Evolutionary conservation across 805 yeast species (phyloP).

Genomic region (Blastobotrys peoriensis): DNA sequence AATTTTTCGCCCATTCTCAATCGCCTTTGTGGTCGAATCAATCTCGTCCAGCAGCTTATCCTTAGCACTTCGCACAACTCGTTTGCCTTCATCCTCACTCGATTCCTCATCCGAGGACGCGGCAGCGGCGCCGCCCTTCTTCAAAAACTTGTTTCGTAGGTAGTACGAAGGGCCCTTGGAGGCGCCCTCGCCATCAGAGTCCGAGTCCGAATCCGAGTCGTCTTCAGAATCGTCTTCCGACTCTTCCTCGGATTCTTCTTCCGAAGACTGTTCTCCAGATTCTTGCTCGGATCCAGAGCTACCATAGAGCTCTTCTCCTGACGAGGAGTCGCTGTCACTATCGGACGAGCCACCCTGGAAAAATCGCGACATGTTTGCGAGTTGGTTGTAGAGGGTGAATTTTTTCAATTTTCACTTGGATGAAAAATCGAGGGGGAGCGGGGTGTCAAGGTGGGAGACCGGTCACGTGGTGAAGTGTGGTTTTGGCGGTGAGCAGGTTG

Average conservation of each 20-base stretch:
- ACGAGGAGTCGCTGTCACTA: conserved; percentile 53
- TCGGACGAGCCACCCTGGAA: conserved; percentile 55
- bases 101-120: conserved; percentile 51
- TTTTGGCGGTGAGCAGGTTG: no score
- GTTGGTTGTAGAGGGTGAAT: background rate
- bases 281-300: conserved; percentile 38
- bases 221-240: conserved; percentile 44
- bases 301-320: conserved; percentile 50
- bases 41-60: conserved; percentile 90
- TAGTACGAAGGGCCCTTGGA: conserved; percentile 31
- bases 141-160: conserved; percentile 31
- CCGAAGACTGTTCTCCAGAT: conserved; percentile 33
- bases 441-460: background rate
- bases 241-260: conserved; percentile 37
- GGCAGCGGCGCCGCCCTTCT: conserved; percentile 35
- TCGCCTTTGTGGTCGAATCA: conserved; percentile 54
- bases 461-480: no score
- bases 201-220: conserved; percentile 28
- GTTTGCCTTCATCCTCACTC: conserved; percentile 63
- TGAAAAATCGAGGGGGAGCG: no score
- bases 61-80: conserved; percentile 87
- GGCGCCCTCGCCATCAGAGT: conserved; percentile 31
- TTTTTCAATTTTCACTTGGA: conserved; percentile 1
- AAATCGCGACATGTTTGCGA: conserved; percentile 73
- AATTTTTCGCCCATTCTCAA: conserved; percentile 61